Conservation (phyloP, 768 basidiomycete species). For the Russula vinacea region DNA sequence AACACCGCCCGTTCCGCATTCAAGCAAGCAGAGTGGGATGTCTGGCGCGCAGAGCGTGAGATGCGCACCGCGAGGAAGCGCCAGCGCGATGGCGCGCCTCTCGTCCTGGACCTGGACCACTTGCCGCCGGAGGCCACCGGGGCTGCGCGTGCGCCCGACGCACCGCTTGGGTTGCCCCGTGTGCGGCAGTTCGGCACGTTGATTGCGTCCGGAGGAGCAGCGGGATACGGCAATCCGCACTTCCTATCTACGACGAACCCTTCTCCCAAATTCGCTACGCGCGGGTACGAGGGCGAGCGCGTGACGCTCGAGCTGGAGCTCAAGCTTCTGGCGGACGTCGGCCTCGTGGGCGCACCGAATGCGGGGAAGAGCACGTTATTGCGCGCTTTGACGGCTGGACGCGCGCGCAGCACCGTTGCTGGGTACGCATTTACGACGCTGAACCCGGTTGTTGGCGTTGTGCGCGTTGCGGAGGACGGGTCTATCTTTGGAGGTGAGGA, state of each 20-base stretch:
- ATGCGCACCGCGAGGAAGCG: slow-evolving; percentile 48
- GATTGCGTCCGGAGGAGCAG: slow-evolving; percentile 70
- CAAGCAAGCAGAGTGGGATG: slow-evolving; percentile 61
- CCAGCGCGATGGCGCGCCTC: slow-evolving; percentile 42
- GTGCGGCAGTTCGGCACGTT: slow-evolving; percentile 57
- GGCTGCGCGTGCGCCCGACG: slow-evolving; percentile 44
- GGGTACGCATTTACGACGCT: slow-evolving; percentile 93
- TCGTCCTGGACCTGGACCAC: slow-evolving; percentile 59
- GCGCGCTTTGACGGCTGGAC: slow-evolving; percentile 81
- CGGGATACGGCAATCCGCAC: slow-evolving; percentile 87
- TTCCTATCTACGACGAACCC: slow-evolving; percentile 67
- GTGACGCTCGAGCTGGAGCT: slow-evolving; percentile 86
- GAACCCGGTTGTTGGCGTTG: slow-evolving; percentile 90
- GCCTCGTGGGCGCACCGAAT: slow-evolving; percentile 94
- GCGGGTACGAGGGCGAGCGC: slow-evolving; percentile 70
- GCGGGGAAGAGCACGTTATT: slow-evolving; percentile 91
- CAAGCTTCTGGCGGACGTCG: slow-evolving; percentile 92
- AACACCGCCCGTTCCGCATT: slow-evolving; percentile 65
- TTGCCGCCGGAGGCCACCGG: slow-evolving; percentile 41
- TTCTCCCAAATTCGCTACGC: slow-evolving; percentile 83
- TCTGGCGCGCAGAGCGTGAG: slow-evolving; percentile 61
- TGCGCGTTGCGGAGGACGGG: slow-evolving; percentile 78
- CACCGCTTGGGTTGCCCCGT: slow-evolving; percentile 60
- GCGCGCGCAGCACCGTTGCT: slow-evolving; percentile 61
- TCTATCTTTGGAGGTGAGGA: slow-evolving; percentile 70